Evolutionary conservation across 441 rosid genomes (phyloP).

Genomic region (Rhodomyrtus psidioides): DNA sequence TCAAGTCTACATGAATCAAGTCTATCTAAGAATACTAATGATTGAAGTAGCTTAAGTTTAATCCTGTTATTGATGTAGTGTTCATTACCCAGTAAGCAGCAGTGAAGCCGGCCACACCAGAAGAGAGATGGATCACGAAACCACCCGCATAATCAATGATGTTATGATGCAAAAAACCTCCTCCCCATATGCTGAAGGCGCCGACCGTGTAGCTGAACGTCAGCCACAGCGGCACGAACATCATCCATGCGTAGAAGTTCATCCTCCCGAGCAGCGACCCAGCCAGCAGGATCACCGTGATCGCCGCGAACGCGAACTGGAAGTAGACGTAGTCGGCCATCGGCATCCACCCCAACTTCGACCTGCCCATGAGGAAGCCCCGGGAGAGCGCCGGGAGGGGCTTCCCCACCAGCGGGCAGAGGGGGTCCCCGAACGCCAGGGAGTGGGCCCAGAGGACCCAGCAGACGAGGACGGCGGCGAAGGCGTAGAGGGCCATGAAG

Average conservation of each 20-base stretch:
- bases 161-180: conserved; percentile 16
- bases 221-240: conserved; percentile 58
- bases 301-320: conserved; percentile 63
- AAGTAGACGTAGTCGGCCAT: conserved; percentile 33
- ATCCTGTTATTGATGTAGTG: background rate
- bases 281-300: conserved; percentile 41
- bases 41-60: background rate
- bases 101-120: conserved; percentile 67
- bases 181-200: conserved; percentile 49
- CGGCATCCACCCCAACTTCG: background rate
- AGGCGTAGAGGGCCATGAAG: conserved; percentile 63
- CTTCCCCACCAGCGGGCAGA: conserved; percentile 27
- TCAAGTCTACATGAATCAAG: background rate
- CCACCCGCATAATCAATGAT: conserved; percentile 63
- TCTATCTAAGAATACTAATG: background rate
- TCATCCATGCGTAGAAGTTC: conserved; percentile 68
- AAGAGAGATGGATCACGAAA: conserved; percentile 58
- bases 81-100: conserved; percentile 53
- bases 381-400: conserved; percentile 18
- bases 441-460: conserved; percentile 56
- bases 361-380: background rate
- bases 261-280: conserved; percentile 64
- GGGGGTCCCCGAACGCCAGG: conserved; percentile 33
- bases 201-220: conserved; percentile 41
- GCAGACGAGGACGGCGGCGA: conserved; percentile 40